These are phyloP conservation scores for Trichoderma semiorbis DNA, from an alignment of 2,329 filamentous ascomycete genomes.

Conservation along the genomic window DNA sequence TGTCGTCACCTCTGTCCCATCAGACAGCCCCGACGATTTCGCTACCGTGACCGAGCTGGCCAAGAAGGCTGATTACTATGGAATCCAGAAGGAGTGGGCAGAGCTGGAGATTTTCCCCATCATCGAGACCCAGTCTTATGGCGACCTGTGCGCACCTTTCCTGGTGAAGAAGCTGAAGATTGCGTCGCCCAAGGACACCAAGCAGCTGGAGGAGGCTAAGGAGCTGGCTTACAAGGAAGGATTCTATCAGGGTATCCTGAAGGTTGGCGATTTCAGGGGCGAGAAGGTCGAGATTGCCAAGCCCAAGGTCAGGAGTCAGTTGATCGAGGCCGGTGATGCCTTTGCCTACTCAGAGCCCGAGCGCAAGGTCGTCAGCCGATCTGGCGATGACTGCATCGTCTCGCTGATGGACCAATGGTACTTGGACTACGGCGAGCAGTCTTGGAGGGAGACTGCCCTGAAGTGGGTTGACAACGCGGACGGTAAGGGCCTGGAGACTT, in stretches of 20 bases:
- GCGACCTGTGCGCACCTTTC: constrained; percentile 76
- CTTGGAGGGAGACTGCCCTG: constrained; percentile 75
- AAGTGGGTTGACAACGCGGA: constrained; percentile 67
- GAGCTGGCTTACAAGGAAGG: constrained; percentile 96
- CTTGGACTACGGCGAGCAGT: constrained; percentile 88
- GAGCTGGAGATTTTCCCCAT: constrained; percentile 86
- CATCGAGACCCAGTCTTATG: constrained; percentile 83
- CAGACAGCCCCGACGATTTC: constrained; percentile 90
- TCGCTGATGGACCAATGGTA: constrained; percentile 97
- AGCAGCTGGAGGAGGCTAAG: constrained; percentile 86
- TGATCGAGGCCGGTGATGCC: constrained; percentile 73
- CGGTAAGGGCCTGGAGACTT: constrained; percentile 72
- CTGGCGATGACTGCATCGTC: constrained; percentile 89
- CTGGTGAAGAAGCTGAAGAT: constrained; percentile 94
- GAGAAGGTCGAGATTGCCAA: constrained; percentile 84
- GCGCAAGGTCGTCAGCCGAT: constrained; percentile 81
- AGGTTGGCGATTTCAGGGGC: constrained; percentile 83
- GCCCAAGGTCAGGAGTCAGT: constrained; percentile 72
- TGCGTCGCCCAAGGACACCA: constrained; percentile 89
- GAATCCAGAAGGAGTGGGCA: constrained; percentile 95
- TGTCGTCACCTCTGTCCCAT: constrained; percentile 93
- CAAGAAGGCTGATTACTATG: constrained; percentile 96
- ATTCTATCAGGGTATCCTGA: constrained; percentile 91
- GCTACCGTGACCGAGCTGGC: constrained; percentile 81
- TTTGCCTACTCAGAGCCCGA: constrained; percentile 95